Conservation (phyloP, 192 early-diverging fungal genomes). For the Paraglomus brasilianum region DNA sequence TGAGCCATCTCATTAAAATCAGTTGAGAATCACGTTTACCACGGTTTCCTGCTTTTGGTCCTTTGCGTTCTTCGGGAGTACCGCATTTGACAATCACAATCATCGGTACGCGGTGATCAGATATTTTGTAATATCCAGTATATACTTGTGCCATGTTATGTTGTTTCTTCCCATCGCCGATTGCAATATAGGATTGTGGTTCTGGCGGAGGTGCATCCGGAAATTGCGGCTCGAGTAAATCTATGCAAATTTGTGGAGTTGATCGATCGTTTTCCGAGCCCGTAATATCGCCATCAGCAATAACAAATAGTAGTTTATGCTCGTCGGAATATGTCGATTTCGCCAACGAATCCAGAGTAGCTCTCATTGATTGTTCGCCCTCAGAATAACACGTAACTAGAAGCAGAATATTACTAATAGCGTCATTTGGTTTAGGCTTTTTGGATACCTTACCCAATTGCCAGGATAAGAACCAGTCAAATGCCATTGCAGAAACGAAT, state of each 20-base stretch:
- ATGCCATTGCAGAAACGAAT: conserved; percentile 42
- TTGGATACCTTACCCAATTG: conserved; percentile 35
- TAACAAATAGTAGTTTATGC: conserved; percentile 81
- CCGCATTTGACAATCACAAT: conserved; percentile 76
- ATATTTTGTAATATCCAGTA: conserved; percentile 70
- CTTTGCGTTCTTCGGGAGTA: conserved; percentile 61
- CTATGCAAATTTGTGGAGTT: conserved; percentile 78
- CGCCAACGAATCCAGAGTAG: conserved; percentile 85
- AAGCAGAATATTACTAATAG: conserved; percentile 56
- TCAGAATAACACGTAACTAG: conserved; percentile 94
- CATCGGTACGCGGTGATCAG: conserved; percentile 58
- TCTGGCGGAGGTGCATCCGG: conserved; percentile 67
- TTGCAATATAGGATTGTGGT: conserved; percentile 74
- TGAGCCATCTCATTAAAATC: conserved; percentile 93
- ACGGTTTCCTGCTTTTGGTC: conserved; percentile 80
- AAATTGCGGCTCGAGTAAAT: conserved; percentile 69
- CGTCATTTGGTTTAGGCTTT: conserved; percentile 28
- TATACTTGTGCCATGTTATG: conserved; percentile 84
- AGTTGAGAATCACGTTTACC: conserved; percentile 98
- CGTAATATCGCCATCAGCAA: conserved; percentile 90
- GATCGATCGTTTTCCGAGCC: conserved; percentile 72
- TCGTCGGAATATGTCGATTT: conserved; percentile 77
- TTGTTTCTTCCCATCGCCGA: conserved; percentile 80
- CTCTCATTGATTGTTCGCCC: conserved; percentile 73
- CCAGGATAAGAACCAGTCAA: conserved; percentile 45